Evolutionary conservation across 2,329 filamentous ascomycete species (phyloP).

Genomic region (Pseudopithomyces maydicus): DNA sequence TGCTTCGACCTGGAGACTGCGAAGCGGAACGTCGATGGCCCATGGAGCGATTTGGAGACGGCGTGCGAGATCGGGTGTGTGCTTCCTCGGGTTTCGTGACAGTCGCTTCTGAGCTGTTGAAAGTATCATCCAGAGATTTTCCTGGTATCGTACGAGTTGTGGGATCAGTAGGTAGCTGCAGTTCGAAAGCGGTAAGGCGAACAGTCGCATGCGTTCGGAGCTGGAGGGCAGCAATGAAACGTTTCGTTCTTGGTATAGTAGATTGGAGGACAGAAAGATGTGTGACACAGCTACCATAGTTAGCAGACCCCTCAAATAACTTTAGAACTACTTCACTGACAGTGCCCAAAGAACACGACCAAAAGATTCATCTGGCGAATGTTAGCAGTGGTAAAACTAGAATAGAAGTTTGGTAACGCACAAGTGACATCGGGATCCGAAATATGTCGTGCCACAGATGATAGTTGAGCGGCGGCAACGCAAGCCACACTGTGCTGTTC

Average conservation of each 20-base stretch:
- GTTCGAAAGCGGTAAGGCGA: conserved; percentile 13
- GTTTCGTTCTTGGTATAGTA: conserved; percentile 15
- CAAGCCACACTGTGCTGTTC: conserved; percentile 9
- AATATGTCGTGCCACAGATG: conserved; percentile 6
- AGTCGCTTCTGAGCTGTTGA: conserved; percentile 4
- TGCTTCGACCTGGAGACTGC: conserved; percentile 8
- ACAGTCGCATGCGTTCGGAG: conserved; percentile 11
- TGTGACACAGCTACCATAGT: conserved; percentile 3
- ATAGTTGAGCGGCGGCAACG: conserved; percentile 8
- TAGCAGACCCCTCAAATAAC: background rate
- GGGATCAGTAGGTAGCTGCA: conserved; percentile 8
- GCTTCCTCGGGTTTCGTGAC: background rate
- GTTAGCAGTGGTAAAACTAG: background rate
- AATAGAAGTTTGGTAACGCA: background rate
- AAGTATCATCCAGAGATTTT: background rate
- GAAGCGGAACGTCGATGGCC: conserved; percentile 6
- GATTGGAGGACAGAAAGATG: conserved; percentile 16
- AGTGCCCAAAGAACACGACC: conserved; percentile 13
- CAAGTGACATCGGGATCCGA: conserved; percentile 12
- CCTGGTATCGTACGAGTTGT: background rate
- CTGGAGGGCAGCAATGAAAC: conserved; percentile 15
- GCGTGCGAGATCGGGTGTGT: background rate
- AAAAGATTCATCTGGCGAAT: conserved; percentile 6
- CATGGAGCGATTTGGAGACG: background rate
- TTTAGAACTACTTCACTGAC: background rate